phyloP scores from a whole-genome alignment of 2,329 filamentous ascomycete genomes.

The Ophiostoma sp. region DNA sequence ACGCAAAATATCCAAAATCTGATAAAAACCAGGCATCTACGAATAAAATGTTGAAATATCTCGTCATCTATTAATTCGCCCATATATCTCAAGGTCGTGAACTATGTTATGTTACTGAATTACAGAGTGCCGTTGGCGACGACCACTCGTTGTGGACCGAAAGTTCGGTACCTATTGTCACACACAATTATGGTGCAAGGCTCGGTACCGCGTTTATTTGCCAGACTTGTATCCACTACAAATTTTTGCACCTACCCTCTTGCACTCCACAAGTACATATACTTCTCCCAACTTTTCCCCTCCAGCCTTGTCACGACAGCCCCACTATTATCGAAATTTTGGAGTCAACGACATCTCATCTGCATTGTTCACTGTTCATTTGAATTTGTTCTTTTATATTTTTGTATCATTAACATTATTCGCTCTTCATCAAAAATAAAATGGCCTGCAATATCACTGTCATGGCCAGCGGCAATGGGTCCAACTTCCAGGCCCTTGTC shows the following conservation, averaged over 20 bases:
- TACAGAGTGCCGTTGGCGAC: not conserved
- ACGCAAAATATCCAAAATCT: no score
- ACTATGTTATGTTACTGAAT: not conserved
- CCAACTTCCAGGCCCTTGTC: constrained; percentile 71
- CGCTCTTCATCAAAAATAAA: not conserved
- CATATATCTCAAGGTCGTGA: no score
- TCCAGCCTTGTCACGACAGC: not conserved
- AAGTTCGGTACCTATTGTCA: not conserved
- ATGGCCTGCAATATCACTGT: constrained; percentile 53
- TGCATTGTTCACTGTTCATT: not conserved
- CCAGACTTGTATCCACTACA: not conserved
- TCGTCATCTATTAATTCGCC: no score
- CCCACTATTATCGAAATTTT: constrained; percentile 12
- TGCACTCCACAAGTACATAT: not conserved
- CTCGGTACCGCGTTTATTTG: not conserved
- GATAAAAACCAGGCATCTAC: no score
- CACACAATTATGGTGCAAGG: not conserved
- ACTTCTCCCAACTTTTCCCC: not conserved
- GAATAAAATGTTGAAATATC: no score
- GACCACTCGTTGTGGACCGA: not conserved
- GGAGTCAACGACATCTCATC: not conserved
- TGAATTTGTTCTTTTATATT: not conserved
- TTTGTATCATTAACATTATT: no score
- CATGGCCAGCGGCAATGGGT: constrained; percentile 68
- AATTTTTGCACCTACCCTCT: not conserved